phyloP scores from a whole-genome alignment of 495 filamentous ascomycete genomes.

The Podospora anserina region DNA sequence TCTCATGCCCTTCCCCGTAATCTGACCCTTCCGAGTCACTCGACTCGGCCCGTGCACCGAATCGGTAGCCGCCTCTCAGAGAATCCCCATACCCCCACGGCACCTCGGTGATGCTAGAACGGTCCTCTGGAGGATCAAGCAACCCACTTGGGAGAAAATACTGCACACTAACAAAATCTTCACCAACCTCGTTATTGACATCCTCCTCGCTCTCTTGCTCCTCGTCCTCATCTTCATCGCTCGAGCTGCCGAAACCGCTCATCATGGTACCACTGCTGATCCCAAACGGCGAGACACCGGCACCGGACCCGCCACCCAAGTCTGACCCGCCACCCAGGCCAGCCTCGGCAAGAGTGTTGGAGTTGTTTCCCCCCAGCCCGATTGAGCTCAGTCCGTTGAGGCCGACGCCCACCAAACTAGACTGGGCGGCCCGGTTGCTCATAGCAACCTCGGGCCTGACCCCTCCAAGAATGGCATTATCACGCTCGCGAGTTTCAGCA shows the following conservation, averaged over 20 bases:
- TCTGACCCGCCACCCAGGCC: conserved; percentile 73
- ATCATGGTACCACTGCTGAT: conserved; percentile 67
- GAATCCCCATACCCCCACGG: background rate
- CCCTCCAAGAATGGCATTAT: conserved; percentile 97
- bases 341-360: conserved; percentile 72
- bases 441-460: conserved; percentile 85
- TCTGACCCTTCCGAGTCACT: background rate
- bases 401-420: conserved; percentile 39
- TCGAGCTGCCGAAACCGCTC: conserved; percentile 93
- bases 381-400: conserved; percentile 45
- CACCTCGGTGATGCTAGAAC: background rate
- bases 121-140: background rate
- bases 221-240: conserved; percentile 95
- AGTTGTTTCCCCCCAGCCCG: conserved; percentile 49
- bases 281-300: conserved; percentile 63
- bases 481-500: conserved; percentile 89
- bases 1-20: background rate
- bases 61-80: background rate
- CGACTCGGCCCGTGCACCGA: background rate
- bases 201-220: conserved; percentile 79
- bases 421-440: conserved; percentile 38
- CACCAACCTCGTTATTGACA: conserved; percentile 51
- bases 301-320: conserved; percentile 61
- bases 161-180: conserved; percentile 1
- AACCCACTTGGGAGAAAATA: conserved; percentile 10